Percentiles rank a stretch among this genome's conserved stretches.
These are phyloP conservation scores for Hypoxylon intermedium DNA, from an alignment of 495 filamentous ascomycete genomes.

Conservation along the genomic window DNA sequence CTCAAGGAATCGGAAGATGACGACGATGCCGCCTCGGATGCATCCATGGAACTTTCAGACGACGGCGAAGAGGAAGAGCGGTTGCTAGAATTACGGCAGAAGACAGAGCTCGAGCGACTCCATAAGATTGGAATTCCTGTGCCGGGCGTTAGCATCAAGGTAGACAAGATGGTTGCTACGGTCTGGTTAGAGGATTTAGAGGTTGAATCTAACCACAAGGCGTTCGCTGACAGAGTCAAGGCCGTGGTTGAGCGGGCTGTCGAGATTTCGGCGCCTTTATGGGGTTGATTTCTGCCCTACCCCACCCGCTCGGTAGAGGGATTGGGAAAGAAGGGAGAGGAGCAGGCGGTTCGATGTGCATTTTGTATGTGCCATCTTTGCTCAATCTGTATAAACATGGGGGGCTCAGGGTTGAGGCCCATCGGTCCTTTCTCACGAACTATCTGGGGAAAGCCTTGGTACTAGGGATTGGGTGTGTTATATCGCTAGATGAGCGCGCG, in stretches of 20 bases:
- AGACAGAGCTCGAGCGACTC: constrained; percentile 68
- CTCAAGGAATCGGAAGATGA: constrained; percentile 26
- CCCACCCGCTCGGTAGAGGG: neutral
- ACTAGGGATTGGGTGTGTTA: too few relatives aligned
- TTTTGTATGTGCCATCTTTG: constrained; percentile 3
- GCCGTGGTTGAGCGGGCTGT: constrained; percentile 90
- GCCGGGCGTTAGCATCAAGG: constrained; percentile 83
- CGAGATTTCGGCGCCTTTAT: constrained; percentile 85
- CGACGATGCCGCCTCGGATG: constrained; percentile 43
- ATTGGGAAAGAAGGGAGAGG: neutral
- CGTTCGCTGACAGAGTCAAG: constrained; percentile 79
- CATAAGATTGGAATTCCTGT: constrained; percentile 84
- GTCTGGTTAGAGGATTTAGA: constrained; percentile 92
- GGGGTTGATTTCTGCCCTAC: constrained; percentile 48
- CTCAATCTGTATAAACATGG: neutral
- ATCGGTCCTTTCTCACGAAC: too few relatives aligned
- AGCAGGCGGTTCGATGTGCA: neutral
- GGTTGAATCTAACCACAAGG: constrained; percentile 79
- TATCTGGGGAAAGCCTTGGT: too few relatives aligned
- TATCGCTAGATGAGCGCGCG: too few relatives aligned
- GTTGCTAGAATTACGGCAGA: constrained; percentile 49
- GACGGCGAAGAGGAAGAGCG: constrained; percentile 51
- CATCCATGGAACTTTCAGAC: constrained; percentile 52
- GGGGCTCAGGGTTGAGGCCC: too few relatives aligned
- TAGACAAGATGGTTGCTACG: constrained; percentile 85